Base-by-base conservation (phyloP, 768 basidiomycete genomes). In the Lactarius deliciosus region DNA sequence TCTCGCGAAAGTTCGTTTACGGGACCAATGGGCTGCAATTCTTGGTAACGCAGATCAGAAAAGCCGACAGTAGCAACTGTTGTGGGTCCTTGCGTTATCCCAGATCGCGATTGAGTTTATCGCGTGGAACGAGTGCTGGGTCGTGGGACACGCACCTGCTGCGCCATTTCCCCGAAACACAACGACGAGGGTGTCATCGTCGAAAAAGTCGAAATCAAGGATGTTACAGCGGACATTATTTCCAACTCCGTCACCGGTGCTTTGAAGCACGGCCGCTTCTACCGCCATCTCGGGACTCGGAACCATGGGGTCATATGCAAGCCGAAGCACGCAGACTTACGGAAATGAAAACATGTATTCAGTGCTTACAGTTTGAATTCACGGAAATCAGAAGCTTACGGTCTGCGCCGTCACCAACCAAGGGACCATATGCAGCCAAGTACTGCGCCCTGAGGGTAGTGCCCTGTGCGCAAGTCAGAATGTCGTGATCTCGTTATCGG, bases 191-290 rank as follows among this genome's bases (percentile, higher is more conserved):
- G 75, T 79, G 74, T 86, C 83, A 71, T 91, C 87, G 79, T 93
- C 91, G 75, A 94, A 91, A 77, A 92, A 92, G 63, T 91, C 88
- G 53, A 79, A 82, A 72, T 88, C 87, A 74, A 91, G 74, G 55
- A 91, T 71, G 66, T 86, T 81, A 72, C 86, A 75, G 70, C 80
- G 78, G 63, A 65, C 73, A 69, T 71, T 70, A 55, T 69, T 77
- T 67, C 76, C 79, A 75, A 79, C 74, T 70, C 73, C 75, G 60
- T 70, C 69, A 79, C 81, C 74, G 73, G 76, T 64, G 73, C 85
- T 85, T 74, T 86, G 83, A 55, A 88, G 78, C 75, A 88, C 74
- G 70, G 78, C 82, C 59, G 79, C 75, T 64, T 70, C 71, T 72
- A 87, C 78, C 68, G 65, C 59, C 79, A 76, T 72, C 76, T 75